Conservation (phyloP, 2,329 filamentous ascomycete species). For the Nigrospora oryzae region DNA sequence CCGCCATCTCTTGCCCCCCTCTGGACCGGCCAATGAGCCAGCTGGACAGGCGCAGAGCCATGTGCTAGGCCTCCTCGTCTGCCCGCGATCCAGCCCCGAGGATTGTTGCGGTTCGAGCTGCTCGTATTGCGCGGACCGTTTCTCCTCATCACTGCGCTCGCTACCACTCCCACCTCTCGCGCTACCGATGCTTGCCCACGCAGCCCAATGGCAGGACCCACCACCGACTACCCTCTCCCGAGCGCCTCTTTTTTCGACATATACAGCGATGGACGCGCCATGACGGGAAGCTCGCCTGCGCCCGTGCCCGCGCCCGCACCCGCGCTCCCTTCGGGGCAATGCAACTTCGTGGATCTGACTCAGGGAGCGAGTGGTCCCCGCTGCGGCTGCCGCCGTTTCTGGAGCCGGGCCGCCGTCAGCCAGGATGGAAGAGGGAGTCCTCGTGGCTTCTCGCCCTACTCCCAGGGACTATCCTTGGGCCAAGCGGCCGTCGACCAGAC, state of each 20-base stretch:
- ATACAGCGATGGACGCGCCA: constrained; percentile 36
- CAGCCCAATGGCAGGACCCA: constrained; percentile 43
- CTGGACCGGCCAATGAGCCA: too few species aligned
- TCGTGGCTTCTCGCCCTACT: constrained; percentile 12
- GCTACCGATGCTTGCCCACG: constrained; percentile 20
- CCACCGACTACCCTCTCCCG: constrained; percentile 34
- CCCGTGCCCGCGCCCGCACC: constrained; percentile 15
- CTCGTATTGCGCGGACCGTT: too few species aligned
- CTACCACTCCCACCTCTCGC: not conserved
- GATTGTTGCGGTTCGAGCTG: too few species aligned
- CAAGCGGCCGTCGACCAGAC: constrained; percentile 25
- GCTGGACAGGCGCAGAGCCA: too few species aligned
- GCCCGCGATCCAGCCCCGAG: too few species aligned
- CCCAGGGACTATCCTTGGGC: constrained; percentile 10
- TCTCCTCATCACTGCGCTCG: too few species aligned
- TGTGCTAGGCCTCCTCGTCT: too few species aligned
- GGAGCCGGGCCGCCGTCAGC: constrained; percentile 33
- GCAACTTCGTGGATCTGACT: constrained; percentile 48
- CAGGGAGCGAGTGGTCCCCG: constrained; percentile 41
- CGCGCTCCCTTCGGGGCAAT: constrained; percentile 40
- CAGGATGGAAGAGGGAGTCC: constrained; percentile 19
- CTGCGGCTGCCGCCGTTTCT: constrained; percentile 55
- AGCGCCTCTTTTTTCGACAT: constrained; percentile 44
- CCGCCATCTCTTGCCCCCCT: too few species aligned
- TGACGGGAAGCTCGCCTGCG: constrained; percentile 13